A percentile compares a stretch with the other conserved stretches of the same genome.
Conservation (phyloP, 257 asterid species). For the Orobanche coerulescens region DNA sequence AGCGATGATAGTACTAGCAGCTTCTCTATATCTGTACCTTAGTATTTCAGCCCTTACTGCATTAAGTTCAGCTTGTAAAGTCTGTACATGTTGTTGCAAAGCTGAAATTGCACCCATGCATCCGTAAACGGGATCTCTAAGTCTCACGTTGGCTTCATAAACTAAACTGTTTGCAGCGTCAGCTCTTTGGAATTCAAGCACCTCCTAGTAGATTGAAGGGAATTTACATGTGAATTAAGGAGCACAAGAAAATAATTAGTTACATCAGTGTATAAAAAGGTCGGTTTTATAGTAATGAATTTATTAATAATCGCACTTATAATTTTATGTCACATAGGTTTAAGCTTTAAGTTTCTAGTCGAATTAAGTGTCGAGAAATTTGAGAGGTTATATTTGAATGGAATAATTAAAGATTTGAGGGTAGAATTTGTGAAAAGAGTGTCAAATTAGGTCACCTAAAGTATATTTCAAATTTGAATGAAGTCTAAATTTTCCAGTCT, state of each 20-base stretch:
- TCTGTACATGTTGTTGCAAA: slow-evolving; percentile 67
- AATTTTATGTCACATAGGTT: no score
- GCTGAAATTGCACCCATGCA: slow-evolving; percentile 94
- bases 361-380: no score
- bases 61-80: slow-evolving; percentile 61
- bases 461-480: no score
- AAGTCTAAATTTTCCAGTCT: no score
- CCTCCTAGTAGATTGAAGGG: slow-evolving; percentile 44
- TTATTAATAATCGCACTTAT: no score
- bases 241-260: not conserved
- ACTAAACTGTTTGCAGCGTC: slow-evolving; percentile 90
- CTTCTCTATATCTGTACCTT: slow-evolving; percentile 65
- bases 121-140: slow-evolving; percentile 82
- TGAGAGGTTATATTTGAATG: no score
- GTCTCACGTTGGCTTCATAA: slow-evolving; percentile 85
- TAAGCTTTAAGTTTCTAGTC: no score
- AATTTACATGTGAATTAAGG: not conserved
- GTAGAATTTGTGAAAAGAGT: no score
- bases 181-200: slow-evolving; percentile 55
- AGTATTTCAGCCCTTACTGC: slow-evolving; percentile 64
- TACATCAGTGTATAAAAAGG: no score
- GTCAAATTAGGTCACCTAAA: no score
- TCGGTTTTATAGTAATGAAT: no score
- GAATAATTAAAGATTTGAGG: no score
- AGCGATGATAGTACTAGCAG: slow-evolving; percentile 49